Evolutionary conservation across 331 rosid genomes (phyloP), one percentile per base, ranked within the genome.

Genomic region (Dryas integrifolia): DNA sequence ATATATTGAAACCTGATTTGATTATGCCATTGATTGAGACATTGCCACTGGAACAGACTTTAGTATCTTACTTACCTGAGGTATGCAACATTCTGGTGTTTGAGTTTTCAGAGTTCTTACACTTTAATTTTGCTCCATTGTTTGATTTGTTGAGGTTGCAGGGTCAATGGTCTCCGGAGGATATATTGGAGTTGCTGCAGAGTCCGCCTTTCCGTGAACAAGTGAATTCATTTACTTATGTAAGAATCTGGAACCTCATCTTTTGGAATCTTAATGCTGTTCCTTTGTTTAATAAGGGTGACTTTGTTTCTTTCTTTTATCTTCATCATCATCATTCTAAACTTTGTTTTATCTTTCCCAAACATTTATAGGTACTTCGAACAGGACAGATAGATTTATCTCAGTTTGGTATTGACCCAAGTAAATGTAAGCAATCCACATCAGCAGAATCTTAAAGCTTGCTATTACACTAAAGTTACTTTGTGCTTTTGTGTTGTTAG

Each of bases 121-220:
- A 24, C 15, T 30, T 4, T 38, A 26, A 57, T 70, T 60, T 71
- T 62, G 49, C 48, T 16, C 50, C 38, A 58, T 65, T 4, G 26
- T 47, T 53, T 38, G 14, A 68, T 47, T 39, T 13, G n/a, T 70
- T 67, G 69, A 10, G 63, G 24, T 65, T 73, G 35, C 77, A 93
- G 98, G 98, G 97, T 80, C 88, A 81, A 64, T 89, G 95, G 95
- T 86, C 97, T 63, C 88, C 92, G 0, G 92, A 91, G 83, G 97
- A 89, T 74, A 70, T 93, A 82, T 80, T 86, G 78, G 98, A 93
- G 80, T 83, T 93, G 88, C 82, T 93, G 61, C 98, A 89, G 81
- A 93, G 98, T 78, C 92, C 95, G 9, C 96, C 97, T 58, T 93
- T 93, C 79, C 96, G 98, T 58, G 96, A 91, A 81, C 97, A 93